These are phyloP conservation scores for Hymenoscyphus infarciens DNA, from an alignment of 2,329 filamentous ascomycete genomes.

Conservation along the genomic window DNA sequence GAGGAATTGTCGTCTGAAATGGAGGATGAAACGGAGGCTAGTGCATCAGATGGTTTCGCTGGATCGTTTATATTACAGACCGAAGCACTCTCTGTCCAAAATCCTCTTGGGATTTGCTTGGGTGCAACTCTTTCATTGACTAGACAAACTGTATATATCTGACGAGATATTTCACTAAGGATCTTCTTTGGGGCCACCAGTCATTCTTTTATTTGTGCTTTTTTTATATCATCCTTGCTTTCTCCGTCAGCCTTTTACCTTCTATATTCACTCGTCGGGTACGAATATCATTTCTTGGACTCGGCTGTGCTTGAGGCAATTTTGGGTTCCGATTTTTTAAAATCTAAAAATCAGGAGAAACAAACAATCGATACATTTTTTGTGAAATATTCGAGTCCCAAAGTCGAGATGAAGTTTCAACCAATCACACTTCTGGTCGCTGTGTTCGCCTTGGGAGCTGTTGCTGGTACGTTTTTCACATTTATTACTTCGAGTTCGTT, in stretches of 20 bases:
- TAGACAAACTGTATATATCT: background rate
- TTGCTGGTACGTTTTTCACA: background rate
- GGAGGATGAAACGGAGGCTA: conserved; percentile 3
- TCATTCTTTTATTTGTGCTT: conserved; percentile 3
- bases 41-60: conserved; percentile 4
- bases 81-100: background rate
- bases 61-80: background rate
- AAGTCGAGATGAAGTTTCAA: background rate
- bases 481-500: background rate
- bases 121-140: background rate
- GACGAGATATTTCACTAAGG: background rate
- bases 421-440: background rate
- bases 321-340: too few relatives aligned
- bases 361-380: background rate
- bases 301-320: background rate
- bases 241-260: background rate
- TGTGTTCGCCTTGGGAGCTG: background rate
- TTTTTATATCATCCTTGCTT: background rate
- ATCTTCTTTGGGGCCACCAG: background rate
- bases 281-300: background rate
- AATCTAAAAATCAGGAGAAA: background rate
- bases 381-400: background rate
- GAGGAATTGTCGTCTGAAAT: background rate
- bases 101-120: background rate
- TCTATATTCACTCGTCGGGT: background rate